Conservation (phyloP, 2,329 filamentous ascomycete genomes). For the Arachnomyces sp. region DNA sequence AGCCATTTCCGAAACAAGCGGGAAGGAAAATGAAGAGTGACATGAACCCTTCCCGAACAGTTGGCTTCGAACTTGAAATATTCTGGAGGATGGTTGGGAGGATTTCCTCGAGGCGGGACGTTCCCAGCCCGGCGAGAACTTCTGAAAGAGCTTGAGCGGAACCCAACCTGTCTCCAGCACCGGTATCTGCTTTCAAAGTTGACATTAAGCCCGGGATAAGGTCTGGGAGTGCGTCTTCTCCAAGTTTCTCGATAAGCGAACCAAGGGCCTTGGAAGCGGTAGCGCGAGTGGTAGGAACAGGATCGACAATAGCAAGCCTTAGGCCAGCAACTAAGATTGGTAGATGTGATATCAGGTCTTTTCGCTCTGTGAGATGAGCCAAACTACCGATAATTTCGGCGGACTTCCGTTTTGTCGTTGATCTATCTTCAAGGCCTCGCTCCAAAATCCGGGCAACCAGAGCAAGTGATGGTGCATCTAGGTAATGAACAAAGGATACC, state of each 20-base stretch:
- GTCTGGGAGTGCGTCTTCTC: conserved; percentile 91
- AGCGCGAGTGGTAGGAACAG: conserved; percentile 89
- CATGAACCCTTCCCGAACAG: conserved; percentile 97
- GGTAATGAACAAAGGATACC: conserved; percentile 95
- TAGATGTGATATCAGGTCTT: conserved; percentile 82
- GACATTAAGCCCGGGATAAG: conserved; percentile 97
- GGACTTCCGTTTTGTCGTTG: conserved; percentile 90
- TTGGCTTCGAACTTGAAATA: conserved; percentile 78
- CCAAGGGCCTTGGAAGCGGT: conserved; percentile 93
- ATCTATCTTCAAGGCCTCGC: conserved; percentile 81
- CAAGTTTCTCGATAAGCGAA: conserved; percentile 94
- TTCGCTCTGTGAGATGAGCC: conserved; percentile 92
- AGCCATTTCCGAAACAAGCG: conserved; percentile 97
- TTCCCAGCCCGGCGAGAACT: conserved; percentile 90
- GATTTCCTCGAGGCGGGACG: conserved; percentile 85
- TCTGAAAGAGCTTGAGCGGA: conserved; percentile 95
- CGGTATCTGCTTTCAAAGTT: conserved; percentile 93
- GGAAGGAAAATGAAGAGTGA: conserved; percentile 98
- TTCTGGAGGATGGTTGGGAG: conserved; percentile 94
- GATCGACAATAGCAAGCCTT: conserved; percentile 82
- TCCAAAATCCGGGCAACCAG: conserved; percentile 92
- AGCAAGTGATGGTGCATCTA: conserved; percentile 93
- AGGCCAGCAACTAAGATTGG: conserved; percentile 87
- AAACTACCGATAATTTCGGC: conserved; percentile 96
- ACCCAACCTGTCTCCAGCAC: conserved; percentile 88